Base-by-base conservation (phyloP, 192 early-diverging fungal genomes). In the Podila clonocystis region DNA sequence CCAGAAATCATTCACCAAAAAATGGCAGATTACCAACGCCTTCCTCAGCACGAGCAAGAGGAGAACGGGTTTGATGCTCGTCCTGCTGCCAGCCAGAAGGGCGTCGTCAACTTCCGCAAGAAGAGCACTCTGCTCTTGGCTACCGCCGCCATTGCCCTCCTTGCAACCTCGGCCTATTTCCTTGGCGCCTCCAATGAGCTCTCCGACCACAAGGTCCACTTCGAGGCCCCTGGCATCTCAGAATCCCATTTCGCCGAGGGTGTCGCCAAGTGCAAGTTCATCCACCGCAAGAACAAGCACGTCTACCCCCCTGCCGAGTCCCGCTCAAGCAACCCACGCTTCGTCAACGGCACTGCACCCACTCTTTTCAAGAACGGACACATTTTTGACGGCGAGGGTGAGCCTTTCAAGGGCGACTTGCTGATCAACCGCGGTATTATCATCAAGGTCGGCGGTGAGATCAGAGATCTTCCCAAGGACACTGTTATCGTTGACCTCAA, bases 351-450 rank as follows among this genome's bases (percentile, higher is more conserved):
- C 8, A 76, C 74, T 4, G 58, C 63, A 13, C 74, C 75, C 6
- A n/a, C 85, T 13, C 58, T 93, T 15, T 80, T 93, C 50, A 82
- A 82, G 48, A 85, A 91, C 75, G 91, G 87, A 4, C 75, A 63
- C 48, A 70, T 93, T 33, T 72, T 84, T 45, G 83, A 92, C 34
- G 90, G 89, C 6, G 76, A 85, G 17, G 28, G 22, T 4, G 66
- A 64, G 9, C 15, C 70, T 29, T 28, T 50, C 49, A 15, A n/a
- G 2, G 64, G 85, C 15, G 89, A 92, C 69, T 50, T 94, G 22
- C 63, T 86, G 30, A 38, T 92, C 15, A 82, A 82, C 30, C 38
- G 86, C 29, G 92, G 91, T 5, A 38, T 92, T 19, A 89, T 93
- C 80, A 48, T 66, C 9, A 59, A 65, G 9, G 68, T 92, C 26